Percentiles rank a stretch among this genome's conserved stretches.
Evolutionary conservation across 1,284 basidiomycete genomes (phyloP).

Genomic region (Pseudozyma sp.): DNA sequence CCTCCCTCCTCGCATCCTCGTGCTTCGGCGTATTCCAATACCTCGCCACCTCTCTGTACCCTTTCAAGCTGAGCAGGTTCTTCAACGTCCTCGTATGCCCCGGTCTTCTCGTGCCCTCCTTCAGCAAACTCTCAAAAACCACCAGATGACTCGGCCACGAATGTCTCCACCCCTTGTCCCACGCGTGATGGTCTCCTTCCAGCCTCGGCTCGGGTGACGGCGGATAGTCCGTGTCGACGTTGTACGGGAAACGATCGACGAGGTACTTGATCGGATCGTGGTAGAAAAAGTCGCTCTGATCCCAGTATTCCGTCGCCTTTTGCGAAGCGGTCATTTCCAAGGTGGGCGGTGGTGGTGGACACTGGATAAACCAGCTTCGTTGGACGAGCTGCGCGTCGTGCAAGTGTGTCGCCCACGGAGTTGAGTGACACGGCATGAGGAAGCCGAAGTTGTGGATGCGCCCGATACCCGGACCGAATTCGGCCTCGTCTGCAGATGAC

Average conservation of each 20-base stretch:
- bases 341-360: slow-evolving; percentile 37
- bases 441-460: slow-evolving; percentile 77
- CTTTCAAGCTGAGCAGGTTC: slow-evolving; percentile 72
- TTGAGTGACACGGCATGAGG: slow-evolving; percentile 98
- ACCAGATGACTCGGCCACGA: slow-evolving; percentile 84
- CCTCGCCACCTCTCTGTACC: slow-evolving; percentile 78
- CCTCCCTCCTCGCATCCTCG: slow-evolving; percentile 79
- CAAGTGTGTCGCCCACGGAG: slow-evolving; percentile 90
- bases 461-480: slow-evolving; percentile 26
- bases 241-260: slow-evolving; percentile 74
- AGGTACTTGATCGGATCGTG: slow-evolving; percentile 79
- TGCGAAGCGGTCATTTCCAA: slow-evolving; percentile 14
- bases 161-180: slow-evolving; percentile 73
- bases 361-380: slow-evolving; percentile 58
- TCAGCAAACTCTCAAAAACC: slow-evolving; percentile 80
- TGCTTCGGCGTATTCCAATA: slow-evolving; percentile 80
- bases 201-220: slow-evolving; percentile 24
- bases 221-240: slow-evolving; percentile 77
- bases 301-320: slow-evolving; percentile 74
- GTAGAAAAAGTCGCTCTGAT: slow-evolving; percentile 88
- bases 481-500: slow-evolving; percentile 67
- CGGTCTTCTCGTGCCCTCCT: slow-evolving; percentile 36
- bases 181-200: slow-evolving; percentile 1
- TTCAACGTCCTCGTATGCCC: slow-evolving; percentile 69
- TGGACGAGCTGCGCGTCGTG: slow-evolving; percentile 71